Base-by-base conservation (phyloP, 106 monocot species). In the Xerophyta viscosa region DNA sequence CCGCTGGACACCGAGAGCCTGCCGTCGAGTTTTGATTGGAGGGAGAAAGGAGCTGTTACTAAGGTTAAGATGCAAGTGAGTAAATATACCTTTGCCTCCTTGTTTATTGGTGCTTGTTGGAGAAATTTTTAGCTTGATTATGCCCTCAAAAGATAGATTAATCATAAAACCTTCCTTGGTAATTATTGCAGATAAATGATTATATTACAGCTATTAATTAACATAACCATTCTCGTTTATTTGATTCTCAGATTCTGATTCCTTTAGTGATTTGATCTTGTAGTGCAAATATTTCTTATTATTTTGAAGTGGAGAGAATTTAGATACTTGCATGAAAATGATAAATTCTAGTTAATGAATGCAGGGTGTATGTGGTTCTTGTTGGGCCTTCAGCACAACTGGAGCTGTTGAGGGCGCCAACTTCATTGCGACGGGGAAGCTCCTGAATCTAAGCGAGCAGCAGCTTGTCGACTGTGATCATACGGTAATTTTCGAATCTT, bases 301-400 rank as follows among this genome's bases (percentile, higher is more conserved):
- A n/a, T n/a, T n/a, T n/a, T n/a, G n/a, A n/a, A n/a, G n/a, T n/a
- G n/a, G n/a, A n/a, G n/a, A n/a, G n/a, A n/a, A n/a, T n/a, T n/a
- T n/a, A n/a, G n/a, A n/a, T n/a, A n/a, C n/a, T n/a, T n/a, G n/a
- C n/a, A n/a, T n/a, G n/a, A n/a, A n/a, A n/a, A n/a, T n/a, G n/a
- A n/a, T n/a, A n/a, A n/a, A n/a, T n/a, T n/a, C n/a, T n/a, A n/a
- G n/a, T n/a, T n/a, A n/a, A 49, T 62, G 33, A 37, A 27, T 49
- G 61, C 59, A 87, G 79, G 92, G 92, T 7, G 52, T 57, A 0
- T 92, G 92, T 31, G 92, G 92, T 6, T 92, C 92, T 3, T 92
- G 92, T 52, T 92, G 92, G 86, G 78, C 92, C 18, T 92, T 92
- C 61, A 92, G 86, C 79, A 86, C 91, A 10, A 76, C 91, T 0